A percentile compares a stretch with the other conserved stretches of the same genome.
Evolutionary conservation across 2,329 filamentous ascomycete genomes (phyloP).

Genomic region (Calonectria naviculata): DNA sequence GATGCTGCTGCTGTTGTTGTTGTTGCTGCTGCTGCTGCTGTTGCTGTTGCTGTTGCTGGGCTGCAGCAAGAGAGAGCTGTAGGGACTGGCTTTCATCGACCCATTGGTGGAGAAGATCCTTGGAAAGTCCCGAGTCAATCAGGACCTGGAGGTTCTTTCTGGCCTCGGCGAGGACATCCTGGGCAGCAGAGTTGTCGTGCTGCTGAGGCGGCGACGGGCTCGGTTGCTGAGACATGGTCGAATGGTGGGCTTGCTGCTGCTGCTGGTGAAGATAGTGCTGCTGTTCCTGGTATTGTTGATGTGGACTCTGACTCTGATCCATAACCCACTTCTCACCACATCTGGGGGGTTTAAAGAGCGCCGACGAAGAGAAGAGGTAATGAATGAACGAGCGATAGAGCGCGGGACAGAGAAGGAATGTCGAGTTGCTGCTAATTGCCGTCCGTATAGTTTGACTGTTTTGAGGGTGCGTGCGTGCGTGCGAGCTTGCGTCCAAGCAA

Average conservation of each 20-base stretch:
- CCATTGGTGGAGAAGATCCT: slow-evolving; percentile 55
- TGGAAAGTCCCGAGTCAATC: slow-evolving; percentile 58
- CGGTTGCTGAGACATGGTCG: slow-evolving; percentile 36
- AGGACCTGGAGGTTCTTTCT: slow-evolving; percentile 58
- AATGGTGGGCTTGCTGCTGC: slow-evolving; percentile 33
- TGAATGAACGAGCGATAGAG: slow-evolving; percentile 25
- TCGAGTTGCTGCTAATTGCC: slow-evolving; percentile 5
- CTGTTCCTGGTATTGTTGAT: slow-evolving; percentile 24
- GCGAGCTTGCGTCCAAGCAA: slow-evolving; percentile 20
- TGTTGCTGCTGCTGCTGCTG: slow-evolving; percentile 34
- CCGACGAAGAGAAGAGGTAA: slow-evolving; percentile 26
- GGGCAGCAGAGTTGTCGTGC: slow-evolving; percentile 49
- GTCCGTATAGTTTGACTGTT: background rate
- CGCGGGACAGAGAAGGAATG: slow-evolving; percentile 29
- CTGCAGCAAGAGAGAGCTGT: slow-evolving; percentile 40
- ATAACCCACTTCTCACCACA: slow-evolving; percentile 43
- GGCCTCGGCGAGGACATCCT: slow-evolving; percentile 57
- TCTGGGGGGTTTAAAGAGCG: slow-evolving; percentile 32
- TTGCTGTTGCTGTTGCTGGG: slow-evolving; percentile 25
- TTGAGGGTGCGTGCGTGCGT: slow-evolving; percentile 12
- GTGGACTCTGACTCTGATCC: slow-evolving; percentile 46
- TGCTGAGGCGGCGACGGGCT: slow-evolving; percentile 38
- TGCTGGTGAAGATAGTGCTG: slow-evolving; percentile 34
- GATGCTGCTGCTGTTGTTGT: slow-evolving; percentile 32
- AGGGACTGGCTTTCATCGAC: slow-evolving; percentile 51